Base-by-base conservation (phyloP, 306 rosid species). In the Ceratonia siliqua region DNA sequence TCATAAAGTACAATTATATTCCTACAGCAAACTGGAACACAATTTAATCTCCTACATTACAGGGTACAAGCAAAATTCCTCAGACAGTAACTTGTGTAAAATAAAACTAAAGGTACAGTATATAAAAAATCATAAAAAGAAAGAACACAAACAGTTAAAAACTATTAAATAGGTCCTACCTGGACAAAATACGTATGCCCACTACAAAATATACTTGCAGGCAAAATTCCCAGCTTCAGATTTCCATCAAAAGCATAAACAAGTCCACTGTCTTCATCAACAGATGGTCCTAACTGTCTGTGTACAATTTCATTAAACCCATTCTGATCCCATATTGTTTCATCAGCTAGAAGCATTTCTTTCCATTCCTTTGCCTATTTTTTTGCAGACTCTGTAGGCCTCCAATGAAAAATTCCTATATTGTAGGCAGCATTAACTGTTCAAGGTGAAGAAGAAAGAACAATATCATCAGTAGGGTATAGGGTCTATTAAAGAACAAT, bases 171-270 rank as follows among this genome's bases (percentile, higher is more conserved):
- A 73, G 55, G 55, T 79, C 73, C 61, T 52, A 89, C 98, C 97
- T 93, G 98, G 64, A 93, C 96, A 85, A 93, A 93, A 87, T 89
- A 93, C 20, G 98, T 91, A 79, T 93, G 98, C n/a, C 98, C 97
- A 62, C 98, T 89, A 39, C 97, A 93, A 86, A 91, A 91, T 68
- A 93, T 86, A 81, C 96, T 91, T 30, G 96, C 92, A 24, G 97
- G 98, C 76, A 93, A 78, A 77, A 93, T 68, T 82, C 97, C 98
- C 25, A 93, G 86, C 89, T 91, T 93, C 56, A 91, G 97, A 68
- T 81, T 85, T 73, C 98, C 98, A 85, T 93, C 98, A 82, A 74
- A 91, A 68, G 96, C 94, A 82, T 93, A 93, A 39, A 78, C 92
- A 72, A 93, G 97, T 80, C 87, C 96, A 56, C 94, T 86, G 61